phyloP scores from a whole-genome alignment of 192 early-diverging fungal species.

The Coemansia sp. region DNA sequence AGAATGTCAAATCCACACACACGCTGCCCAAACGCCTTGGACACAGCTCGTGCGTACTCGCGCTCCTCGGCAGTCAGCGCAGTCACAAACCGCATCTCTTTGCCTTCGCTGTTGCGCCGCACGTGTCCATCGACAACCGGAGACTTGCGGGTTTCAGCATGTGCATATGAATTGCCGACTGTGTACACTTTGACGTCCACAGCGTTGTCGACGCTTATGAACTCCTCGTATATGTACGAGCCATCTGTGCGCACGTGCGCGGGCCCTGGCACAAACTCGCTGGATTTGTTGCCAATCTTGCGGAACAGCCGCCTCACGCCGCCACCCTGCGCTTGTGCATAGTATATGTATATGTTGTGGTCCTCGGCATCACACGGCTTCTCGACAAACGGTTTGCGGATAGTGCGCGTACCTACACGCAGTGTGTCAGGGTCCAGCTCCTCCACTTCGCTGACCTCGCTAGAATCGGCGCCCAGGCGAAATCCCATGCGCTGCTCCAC shows the following conservation, averaged over 20 bases:
- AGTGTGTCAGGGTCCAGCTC: slow-evolving; percentile 70
- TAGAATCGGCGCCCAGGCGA: slow-evolving; percentile 38
- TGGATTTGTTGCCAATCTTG: slow-evolving; percentile 94
- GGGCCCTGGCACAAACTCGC: slow-evolving; percentile 78
- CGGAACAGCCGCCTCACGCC: slow-evolving; percentile 76
- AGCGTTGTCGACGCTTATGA: slow-evolving; percentile 90
- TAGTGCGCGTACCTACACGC: slow-evolving; percentile 61
- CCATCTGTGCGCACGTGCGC: slow-evolving; percentile 67
- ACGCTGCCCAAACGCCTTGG: slow-evolving; percentile 83
- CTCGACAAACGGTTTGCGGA: slow-evolving; percentile 95
- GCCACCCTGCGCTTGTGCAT: slow-evolving; percentile 75
- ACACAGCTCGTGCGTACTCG: slow-evolving; percentile 72
- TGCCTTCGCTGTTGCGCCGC: slow-evolving; percentile 92
- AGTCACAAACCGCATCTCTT: slow-evolving; percentile 93
- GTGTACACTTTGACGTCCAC: slow-evolving; percentile 99
- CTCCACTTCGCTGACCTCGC: slow-evolving; percentile 16
- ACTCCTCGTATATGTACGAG: slow-evolving; percentile 93
- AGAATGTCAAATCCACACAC: slow-evolving; percentile 96
- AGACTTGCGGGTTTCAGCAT: slow-evolving; percentile 96
- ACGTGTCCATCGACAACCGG: slow-evolving; percentile 96
- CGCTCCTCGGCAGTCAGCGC: slow-evolving; percentile 77
- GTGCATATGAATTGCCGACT: slow-evolving; percentile 81
- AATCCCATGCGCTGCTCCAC: slow-evolving; percentile 58
- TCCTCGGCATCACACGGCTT: slow-evolving; percentile 96
- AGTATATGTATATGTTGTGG: slow-evolving; percentile 98